Evolutionary conservation across 2,329 filamentous ascomycete genomes (phyloP).

Genomic region (Metarhizium rileyi): DNA sequence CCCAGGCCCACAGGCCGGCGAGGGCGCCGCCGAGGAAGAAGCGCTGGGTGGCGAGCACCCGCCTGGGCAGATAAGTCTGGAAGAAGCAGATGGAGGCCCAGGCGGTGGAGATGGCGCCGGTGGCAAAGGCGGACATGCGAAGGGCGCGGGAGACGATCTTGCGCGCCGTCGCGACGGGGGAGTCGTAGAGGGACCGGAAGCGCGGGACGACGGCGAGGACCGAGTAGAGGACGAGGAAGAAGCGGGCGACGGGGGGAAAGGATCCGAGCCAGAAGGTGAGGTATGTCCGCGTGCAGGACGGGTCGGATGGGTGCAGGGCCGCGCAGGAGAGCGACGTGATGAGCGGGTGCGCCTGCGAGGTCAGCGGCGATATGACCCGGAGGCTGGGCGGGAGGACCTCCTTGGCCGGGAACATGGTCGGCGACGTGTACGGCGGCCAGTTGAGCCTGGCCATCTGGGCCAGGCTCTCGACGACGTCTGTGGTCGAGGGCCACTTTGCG

Average conservation of each 20-base stretch:
- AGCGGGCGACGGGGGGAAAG: constrained; percentile 67
- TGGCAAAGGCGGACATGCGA: constrained; percentile 62
- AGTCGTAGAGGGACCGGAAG: constrained; percentile 57
- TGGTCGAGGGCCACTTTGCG: constrained; percentile 64
- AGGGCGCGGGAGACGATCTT: constrained; percentile 59
- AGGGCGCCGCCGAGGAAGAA: constrained; percentile 86
- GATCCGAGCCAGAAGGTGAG: constrained; percentile 78
- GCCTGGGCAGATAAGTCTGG: constrained; percentile 65
- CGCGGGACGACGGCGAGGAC: constrained; percentile 57
- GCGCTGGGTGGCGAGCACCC: constrained; percentile 67
- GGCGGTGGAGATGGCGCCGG: constrained; percentile 71
- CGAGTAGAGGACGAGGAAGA: constrained; percentile 67
- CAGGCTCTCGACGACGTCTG: constrained; percentile 71
- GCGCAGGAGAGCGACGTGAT: constrained; percentile 83
- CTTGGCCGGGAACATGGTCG: constrained; percentile 72
- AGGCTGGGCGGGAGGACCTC: constrained; percentile 57
- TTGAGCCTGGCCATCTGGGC: constrained; percentile 70
- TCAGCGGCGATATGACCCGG: constrained; percentile 63
- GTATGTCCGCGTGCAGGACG: constrained; percentile 80
- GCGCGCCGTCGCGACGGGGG: constrained; percentile 59
- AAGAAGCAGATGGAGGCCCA: constrained; percentile 91
- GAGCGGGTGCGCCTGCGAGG: constrained; percentile 75
- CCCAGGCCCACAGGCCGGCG: constrained; percentile 74
- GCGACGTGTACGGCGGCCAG: constrained; percentile 82
- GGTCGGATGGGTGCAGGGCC: constrained; percentile 76